Evolutionary conservation across 441 rosid species (phyloP).

Genomic region (Populus hybrid): DNA sequence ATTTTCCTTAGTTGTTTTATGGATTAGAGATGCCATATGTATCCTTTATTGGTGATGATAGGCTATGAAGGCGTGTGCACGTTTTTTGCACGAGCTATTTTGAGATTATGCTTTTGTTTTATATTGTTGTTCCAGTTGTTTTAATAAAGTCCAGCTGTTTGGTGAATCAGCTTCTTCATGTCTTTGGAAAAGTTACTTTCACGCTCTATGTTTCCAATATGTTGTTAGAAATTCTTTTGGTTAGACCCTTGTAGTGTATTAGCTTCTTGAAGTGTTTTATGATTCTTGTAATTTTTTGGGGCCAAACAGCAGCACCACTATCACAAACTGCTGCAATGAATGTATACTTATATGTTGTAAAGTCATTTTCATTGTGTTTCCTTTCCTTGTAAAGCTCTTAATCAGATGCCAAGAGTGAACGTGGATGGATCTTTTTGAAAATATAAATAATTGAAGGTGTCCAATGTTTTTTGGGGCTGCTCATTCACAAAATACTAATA

Average conservation of each 20-base stretch:
- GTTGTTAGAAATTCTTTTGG: neutral
- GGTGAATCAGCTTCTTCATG: neutral
- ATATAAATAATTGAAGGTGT: neutral
- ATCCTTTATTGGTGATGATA: neutral
- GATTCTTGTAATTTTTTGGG: neutral
- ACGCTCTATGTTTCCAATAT: neutral
- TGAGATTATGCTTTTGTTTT: neutral
- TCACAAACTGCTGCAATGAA: neutral
- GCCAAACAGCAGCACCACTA: neutral
- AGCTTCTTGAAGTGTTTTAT: neutral
- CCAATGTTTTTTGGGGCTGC: neutral
- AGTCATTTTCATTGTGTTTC: neutral
- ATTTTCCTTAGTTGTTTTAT: neutral
- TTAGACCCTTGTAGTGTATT: neutral
- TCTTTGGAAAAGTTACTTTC: neutral
- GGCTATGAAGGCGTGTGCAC: neutral
- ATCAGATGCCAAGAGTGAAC: neutral
- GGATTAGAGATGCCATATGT: neutral
- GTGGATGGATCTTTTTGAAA: neutral
- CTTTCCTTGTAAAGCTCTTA: neutral
- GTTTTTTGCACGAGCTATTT: neutral
- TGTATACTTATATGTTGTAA: no score
- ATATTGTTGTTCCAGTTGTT: neutral
- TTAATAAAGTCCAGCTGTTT: neutral
- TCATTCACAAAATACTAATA: neutral